Evolutionary conservation across 441 rosid genomes (phyloP).

Genomic region (Syzygium syzygioides): DNA sequence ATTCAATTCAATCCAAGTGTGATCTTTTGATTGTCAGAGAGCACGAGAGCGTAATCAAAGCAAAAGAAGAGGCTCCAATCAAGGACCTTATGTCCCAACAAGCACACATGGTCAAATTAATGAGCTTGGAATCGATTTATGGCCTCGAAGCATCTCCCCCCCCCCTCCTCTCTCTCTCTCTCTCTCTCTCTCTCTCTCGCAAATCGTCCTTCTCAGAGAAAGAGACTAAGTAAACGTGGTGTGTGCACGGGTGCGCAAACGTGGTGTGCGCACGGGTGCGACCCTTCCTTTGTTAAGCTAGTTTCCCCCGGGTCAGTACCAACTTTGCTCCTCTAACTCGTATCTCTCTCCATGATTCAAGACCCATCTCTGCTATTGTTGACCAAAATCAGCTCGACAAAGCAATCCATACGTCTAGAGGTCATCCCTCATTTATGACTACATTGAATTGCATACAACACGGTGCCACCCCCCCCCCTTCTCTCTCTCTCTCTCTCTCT

Average conservation of each 20-base stretch:
- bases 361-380: not conserved
- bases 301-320: not conserved
- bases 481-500: not conserved
- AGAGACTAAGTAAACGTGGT: not conserved
- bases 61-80: not conserved
- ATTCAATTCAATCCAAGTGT: not conserved
- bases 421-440: not conserved
- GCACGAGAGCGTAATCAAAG: not conserved
- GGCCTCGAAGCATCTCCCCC: not conserved
- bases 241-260: not conserved
- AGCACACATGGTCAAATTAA: not conserved
- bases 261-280: not conserved
- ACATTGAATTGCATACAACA: not conserved
- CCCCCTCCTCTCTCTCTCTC: accelerated
- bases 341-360: not conserved
- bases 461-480: not conserved
- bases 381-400: not conserved
- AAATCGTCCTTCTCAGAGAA: not conserved
- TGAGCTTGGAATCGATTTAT: not conserved
- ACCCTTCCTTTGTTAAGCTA: not conserved
- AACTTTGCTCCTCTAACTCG: not conserved
- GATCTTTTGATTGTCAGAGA: not conserved
- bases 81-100: not conserved
- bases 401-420: not conserved
- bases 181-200: not conserved